A percentile compares a stretch with the other conserved stretches of the same genome.
These are phyloP conservation scores for Colletotrichum sp. DNA, from an alignment of 2,329 filamentous ascomycete species.

Conservation along the genomic window DNA sequence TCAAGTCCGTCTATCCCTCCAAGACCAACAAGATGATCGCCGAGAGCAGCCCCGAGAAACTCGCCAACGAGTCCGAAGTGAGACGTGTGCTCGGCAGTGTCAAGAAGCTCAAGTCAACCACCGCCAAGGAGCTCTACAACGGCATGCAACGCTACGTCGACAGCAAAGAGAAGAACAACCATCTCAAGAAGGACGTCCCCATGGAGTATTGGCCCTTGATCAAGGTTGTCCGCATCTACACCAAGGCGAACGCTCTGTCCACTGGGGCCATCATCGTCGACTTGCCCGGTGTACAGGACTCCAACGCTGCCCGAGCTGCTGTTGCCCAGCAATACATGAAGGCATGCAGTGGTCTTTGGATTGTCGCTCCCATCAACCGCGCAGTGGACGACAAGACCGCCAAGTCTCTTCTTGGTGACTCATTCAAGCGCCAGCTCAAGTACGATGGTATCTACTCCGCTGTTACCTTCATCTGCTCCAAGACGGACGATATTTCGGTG, in stretches of 20 bases:
- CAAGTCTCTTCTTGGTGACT: conserved; percentile 59
- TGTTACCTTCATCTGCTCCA: conserved; percentile 68
- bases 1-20: conserved; percentile 50
- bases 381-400: conserved; percentile 66
- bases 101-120: conserved; percentile 24
- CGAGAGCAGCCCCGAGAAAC: conserved; percentile 18
- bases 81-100: conserved; percentile 27
- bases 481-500: conserved; percentile 62
- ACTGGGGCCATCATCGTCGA: conserved; percentile 46
- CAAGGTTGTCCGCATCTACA: conserved; percentile 51
- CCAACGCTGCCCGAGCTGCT: conserved; percentile 63
- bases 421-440: conserved; percentile 64
- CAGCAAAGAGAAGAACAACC: conserved; percentile 30
- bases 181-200: neutral
- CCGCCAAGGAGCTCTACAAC: conserved; percentile 25
- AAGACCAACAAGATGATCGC: conserved; percentile 30
- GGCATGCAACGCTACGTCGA: conserved; percentile 32
- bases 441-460: conserved; percentile 60
- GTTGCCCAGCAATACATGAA: conserved; percentile 66
- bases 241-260: conserved; percentile 36
- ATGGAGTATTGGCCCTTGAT: conserved; percentile 55
- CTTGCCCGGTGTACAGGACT: conserved; percentile 64
- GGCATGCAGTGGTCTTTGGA: conserved; percentile 64
- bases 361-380: conserved; percentile 66
- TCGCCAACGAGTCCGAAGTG: conserved; percentile 27